These are phyloP conservation scores for Dictyostelium purpureum DNA, from an alignment of 78 protist genomes.

Conservation along the genomic window DNA sequence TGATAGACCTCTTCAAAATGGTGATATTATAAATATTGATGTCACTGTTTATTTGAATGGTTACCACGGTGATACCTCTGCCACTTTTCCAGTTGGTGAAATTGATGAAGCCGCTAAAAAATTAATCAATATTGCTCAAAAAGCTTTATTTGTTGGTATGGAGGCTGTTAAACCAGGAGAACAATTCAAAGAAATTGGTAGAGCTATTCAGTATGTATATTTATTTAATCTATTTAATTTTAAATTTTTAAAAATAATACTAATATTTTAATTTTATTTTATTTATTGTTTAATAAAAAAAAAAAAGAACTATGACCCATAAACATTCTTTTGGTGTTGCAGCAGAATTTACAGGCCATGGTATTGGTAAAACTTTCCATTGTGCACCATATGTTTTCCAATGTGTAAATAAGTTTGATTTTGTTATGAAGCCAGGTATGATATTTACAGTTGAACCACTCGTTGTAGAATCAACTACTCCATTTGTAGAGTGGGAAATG, in stretches of 20 bases:
- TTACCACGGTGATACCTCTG: slow-evolving; percentile 96
- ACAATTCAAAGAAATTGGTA: slow-evolving; percentile 86
- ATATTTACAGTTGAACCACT: slow-evolving; percentile 95
- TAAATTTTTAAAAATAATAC: not conserved
- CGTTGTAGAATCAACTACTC: slow-evolving; percentile 27
- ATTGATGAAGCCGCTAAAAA: slow-evolving; percentile 47
- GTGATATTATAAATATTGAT: slow-evolving; percentile 97
- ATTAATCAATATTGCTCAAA: slow-evolving; percentile 72
- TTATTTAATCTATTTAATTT: not conserved
- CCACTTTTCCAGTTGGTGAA: slow-evolving; percentile 93
- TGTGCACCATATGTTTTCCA: slow-evolving; percentile 54
- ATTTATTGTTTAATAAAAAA: not conserved
- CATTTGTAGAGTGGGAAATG: slow-evolving; percentile 34
- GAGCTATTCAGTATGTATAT: slow-evolving; percentile 79
- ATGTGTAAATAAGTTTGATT: slow-evolving; percentile 16
- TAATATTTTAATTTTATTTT: not conserved
- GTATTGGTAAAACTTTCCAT: slow-evolving; percentile 72
- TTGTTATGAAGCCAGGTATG: slow-evolving; percentile 93
- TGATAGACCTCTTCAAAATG: slow-evolving; percentile 82
- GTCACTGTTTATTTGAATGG: slow-evolving; percentile 92
- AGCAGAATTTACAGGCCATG: slow-evolving; percentile 74
- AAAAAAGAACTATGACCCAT: slow-evolving; percentile 6
- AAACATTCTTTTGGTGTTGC: slow-evolving; percentile 37
- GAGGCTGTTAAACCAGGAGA: slow-evolving; percentile 54
- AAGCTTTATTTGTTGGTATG: slow-evolving; percentile 53